A percentile compares a stretch with the other conserved stretches of the same genome.
Conservation (phyloP, 2,329 filamentous ascomycete genomes). For the Chaetomium globosum region DNA sequence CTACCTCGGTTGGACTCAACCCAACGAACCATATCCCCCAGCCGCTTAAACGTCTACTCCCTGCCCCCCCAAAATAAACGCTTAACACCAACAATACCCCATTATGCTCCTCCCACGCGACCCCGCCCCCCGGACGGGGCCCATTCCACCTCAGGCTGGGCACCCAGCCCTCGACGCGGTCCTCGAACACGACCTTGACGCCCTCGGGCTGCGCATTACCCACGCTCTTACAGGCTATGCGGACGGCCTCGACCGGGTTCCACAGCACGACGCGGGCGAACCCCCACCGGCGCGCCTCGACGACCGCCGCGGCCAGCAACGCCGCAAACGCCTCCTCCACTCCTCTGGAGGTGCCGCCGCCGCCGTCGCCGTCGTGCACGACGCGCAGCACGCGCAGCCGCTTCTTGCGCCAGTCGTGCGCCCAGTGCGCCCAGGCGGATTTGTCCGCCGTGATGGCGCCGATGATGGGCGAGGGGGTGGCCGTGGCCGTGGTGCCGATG, state of each 20-base stretch:
- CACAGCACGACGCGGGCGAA: conserved; percentile 44
- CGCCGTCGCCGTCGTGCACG: conserved; percentile 16
- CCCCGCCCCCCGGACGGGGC: conserved; percentile 35
- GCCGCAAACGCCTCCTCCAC: conserved; percentile 35
- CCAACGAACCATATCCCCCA: neutral
- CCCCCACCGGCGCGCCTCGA: conserved; percentile 41
- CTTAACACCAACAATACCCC: conserved; percentile 41
- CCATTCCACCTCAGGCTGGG: conserved; percentile 45
- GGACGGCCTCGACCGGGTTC: conserved; percentile 43
- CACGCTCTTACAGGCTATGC: conserved; percentile 39
- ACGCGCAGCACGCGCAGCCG: conserved; percentile 41
- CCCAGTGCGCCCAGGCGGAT: conserved; percentile 43
- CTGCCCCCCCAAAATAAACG: neutral
- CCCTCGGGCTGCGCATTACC: conserved; percentile 45
- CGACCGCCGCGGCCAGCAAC: conserved; percentile 42
- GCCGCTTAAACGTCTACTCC: neutral
- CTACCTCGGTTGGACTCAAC: too few species aligned
- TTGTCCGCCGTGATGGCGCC: conserved; percentile 38
- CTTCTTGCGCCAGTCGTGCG: conserved; percentile 42
- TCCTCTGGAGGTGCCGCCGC: conserved; percentile 26
- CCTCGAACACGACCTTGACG: conserved; percentile 39
- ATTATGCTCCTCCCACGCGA: conserved; percentile 41
- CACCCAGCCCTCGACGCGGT: conserved; percentile 40
- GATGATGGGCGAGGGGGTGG: conserved; percentile 8
- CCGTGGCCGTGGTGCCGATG: neutral